Evolutionary conservation across 352 stramenopile species (phyloP).

Genomic region (Phytophthora cryptogea): DNA sequence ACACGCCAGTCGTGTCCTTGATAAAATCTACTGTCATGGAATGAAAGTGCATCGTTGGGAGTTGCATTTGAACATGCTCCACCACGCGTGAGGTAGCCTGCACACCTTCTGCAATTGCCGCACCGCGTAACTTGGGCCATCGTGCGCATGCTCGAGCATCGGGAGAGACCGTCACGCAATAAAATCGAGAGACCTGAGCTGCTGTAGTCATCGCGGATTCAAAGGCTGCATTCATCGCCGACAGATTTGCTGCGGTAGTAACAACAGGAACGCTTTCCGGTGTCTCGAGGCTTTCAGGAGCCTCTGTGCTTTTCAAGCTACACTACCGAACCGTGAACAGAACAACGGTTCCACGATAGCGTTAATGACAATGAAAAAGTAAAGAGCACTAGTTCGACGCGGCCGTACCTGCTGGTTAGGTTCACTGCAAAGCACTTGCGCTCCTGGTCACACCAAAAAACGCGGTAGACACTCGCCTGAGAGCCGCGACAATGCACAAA

Average conservation of each 20-base stretch:
- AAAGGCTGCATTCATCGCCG: slow-evolving; percentile 28
- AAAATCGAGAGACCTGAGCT: slow-evolving; percentile 32
- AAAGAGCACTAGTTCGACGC: background rate
- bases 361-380: background rate
- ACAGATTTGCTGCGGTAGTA: background rate
- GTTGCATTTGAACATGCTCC: slow-evolving; percentile 65
- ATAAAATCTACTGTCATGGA: slow-evolving; percentile 74
- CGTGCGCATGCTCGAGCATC: slow-evolving; percentile 34
- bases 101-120: slow-evolving; percentile 54
- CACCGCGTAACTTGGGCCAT: slow-evolving; percentile 62
- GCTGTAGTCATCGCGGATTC: slow-evolving; percentile 36
- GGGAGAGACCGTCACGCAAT: slow-evolving; percentile 48
- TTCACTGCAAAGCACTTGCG: slow-evolving; percentile 75
- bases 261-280: background rate
- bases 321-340: slow-evolving; percentile 33
- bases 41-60: slow-evolving; percentile 59
- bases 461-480: slow-evolving; percentile 70
- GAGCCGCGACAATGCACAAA: slow-evolving; percentile 73
- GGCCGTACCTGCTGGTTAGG: slow-evolving; percentile 65
- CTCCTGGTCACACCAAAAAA: slow-evolving; percentile 59
- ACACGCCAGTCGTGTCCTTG: slow-evolving; percentile 56
- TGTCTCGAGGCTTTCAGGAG: slow-evolving; percentile 11
- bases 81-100: slow-evolving; percentile 56
- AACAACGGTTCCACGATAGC: slow-evolving; percentile 12
- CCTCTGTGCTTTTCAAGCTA: slow-evolving; percentile 40